Base-by-base conservation (phyloP, 2,329 filamentous ascomycete genomes). In the Bipolaris bicolor region DNA sequence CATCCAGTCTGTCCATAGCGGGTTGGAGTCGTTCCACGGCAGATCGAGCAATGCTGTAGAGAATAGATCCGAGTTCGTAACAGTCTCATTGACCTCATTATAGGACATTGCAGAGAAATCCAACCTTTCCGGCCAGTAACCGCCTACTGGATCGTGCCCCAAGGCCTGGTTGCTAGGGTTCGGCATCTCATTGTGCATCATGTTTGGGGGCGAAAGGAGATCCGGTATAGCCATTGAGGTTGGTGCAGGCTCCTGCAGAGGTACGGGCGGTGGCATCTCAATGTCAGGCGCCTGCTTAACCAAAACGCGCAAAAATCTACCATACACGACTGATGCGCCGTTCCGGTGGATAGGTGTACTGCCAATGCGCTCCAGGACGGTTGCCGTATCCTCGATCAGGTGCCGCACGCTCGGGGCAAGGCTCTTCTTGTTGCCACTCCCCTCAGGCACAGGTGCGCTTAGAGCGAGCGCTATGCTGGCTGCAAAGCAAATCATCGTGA, bases 401-500 rank as follows among this genome's bases (percentile, higher is more conserved):
- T 75, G 69, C 20, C 67, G 62, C 1, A 76, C 71, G 48, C 72
- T 75, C 7, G 73, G 73, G 31, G 71, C 71, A 26, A 76, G 68
- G 33, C 69, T 73, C 29, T 68, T 67, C 24, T 52, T 60, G 22
- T 61, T 61, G 16, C 63, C 55, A 5, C 62, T 62, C 22, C 61
- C 68, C 7, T 63, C 58, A 5, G 69, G 61, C 2, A 67, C 54
- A 11, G 71, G 67, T 15, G 69, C 65, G 54, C 72, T 72, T 18
- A 75, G 57, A 86, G 54, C 90, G 76, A 49, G 84, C 82, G 44
- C 86, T 78, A 74, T 65, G 34, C 66, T 73, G 15, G 70, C 74
- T 0, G 89, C 88, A 62, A 90, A 91, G 1, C 88, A 89, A 11
- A 91, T 90, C 89, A 91, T 91, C 62, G 91, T 90, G 53, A 88